Base-by-base conservation (phyloP, 306 rosid species). In the Mimosa pudica region DNA sequence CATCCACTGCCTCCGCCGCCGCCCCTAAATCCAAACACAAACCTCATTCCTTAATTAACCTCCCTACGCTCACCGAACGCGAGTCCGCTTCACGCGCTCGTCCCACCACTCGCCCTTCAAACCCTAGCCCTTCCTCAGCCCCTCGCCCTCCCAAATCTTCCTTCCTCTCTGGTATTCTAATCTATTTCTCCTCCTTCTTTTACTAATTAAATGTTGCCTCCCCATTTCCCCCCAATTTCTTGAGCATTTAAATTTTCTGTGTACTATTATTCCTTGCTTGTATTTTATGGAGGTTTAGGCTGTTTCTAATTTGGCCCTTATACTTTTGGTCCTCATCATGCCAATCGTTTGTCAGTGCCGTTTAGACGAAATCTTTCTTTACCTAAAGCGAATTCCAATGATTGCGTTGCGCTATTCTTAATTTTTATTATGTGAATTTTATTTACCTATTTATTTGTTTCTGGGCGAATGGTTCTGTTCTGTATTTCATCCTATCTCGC, bases 281-380 rank as follows among this genome's bases (percentile, higher is more conserved):
- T 0, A 7, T 12, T 61, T 7, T 61, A 4, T 9, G 9, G 70
- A 42, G 6, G 20, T 24, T 14, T 30, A 7, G 9, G 41, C 33
- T 74, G 24, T 18, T n/a, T 36, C 17, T 16, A 16, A 18, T 6
- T 18, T 35, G 30, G 57, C 14, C 67, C 79, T 84, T 92, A 78
- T 65, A 16, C 44, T 20, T 55, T 85, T 71, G 86, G 62, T 76
- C 35, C 7, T 52, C 89, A 83, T 64, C 78, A 52, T 66, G 47
- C 79, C 30, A 87, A 74, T 77, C 82, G 88, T 70, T 67, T 73
- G 60, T 81, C 94, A 10, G 79, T 86, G 10, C 81, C 77, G 32
- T 81, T 38, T 81, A 33, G 36, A 74, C 44, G 77, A 83, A 54
- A 8, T 17, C 24, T 16, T 54, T 54, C 20, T 17, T 54, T 16